Base-by-base conservation (phyloP, 1,139 yeast species). In the Wickerhamomyces sp. region DNA sequence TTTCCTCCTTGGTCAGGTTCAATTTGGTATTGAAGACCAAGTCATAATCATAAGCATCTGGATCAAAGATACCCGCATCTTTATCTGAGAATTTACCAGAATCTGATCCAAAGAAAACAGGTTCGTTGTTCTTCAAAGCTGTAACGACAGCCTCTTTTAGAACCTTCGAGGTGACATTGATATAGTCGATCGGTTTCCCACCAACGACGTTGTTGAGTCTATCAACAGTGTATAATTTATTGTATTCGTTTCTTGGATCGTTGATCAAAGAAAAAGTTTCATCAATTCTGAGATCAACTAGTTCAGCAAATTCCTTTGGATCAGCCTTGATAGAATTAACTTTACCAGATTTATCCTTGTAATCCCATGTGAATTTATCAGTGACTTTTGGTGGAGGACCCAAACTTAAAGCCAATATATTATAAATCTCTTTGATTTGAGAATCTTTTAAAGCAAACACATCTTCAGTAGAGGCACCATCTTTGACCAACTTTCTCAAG, bases 91-190 rank as follows among this genome's bases (percentile, higher is more conserved):
- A 67, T 58, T 81, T 81, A 7, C 90, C 91, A 30, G 88, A 87
- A 64, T 87, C 93, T 34, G 88, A 81, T 18, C 94, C 95, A 59
- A 87, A 86, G 68, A 85, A 87, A 6, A 86, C 85, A 0, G 93
- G 84, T 62, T 81, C 81, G 63, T 84, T 80, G 53, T 72, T 75
- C 63, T 81, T 75, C 59, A 86, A 74, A 69, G 86, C 76, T 54
- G 75, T 73, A 41, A 85, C 75, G 18, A 87, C 86, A 31, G 79
- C 74, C 35, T 69, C 58, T 45, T 87, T 78, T 49, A 86, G 67
- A 9, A 70, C 72, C 14, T 75, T 75, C 48, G 80, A 71, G 41
- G 78, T 79, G 39, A 79, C 75, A 62, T 87, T 86, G 51, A 87
- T 75, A 58, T 86, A 86, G 45, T 76, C 74, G 42, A 85, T 85